Evolutionary conservation across 202 grass and related monocot genomes (phyloP).

Genomic region (Zoysia matrella): DNA sequence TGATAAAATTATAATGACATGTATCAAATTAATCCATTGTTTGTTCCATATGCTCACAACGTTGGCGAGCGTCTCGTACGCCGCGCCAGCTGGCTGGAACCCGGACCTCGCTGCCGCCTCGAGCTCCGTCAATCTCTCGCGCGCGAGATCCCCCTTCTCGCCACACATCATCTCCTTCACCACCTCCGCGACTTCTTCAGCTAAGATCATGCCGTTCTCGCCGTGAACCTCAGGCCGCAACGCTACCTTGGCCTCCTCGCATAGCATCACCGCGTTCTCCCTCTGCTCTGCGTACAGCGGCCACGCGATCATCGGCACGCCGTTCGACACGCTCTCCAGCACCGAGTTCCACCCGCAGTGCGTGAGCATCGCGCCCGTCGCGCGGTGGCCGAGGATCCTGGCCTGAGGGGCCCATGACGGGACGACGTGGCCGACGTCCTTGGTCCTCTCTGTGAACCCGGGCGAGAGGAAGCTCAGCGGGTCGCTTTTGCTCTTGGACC

Average conservation of each 20-base stretch:
- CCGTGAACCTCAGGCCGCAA: background rate
- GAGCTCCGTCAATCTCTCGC: constrained; percentile 33
- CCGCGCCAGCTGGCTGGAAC: background rate
- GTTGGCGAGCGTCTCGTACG: background rate
- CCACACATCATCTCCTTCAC: constrained; percentile 43
- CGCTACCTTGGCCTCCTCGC: constrained; percentile 27
- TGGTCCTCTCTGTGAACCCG: constrained; percentile 49
- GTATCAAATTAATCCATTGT: background rate
- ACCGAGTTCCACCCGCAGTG: constrained; percentile 61
- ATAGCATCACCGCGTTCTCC: constrained; percentile 54
- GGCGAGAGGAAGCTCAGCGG: constrained; percentile 30
- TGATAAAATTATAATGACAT: too few relatives aligned
- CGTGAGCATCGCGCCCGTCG: constrained; percentile 35
- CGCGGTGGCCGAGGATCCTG: constrained; percentile 37
- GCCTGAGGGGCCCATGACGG: constrained; percentile 56
- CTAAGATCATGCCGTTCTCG: background rate
- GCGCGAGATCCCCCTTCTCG: constrained; percentile 24
- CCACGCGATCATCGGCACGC: constrained; percentile 63
- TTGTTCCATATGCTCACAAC: constrained; percentile 27
- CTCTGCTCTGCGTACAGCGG: constrained; percentile 65
- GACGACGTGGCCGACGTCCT: constrained; percentile 31
- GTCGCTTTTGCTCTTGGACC: constrained; percentile 22
- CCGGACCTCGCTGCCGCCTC: background rate
- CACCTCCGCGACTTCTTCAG: constrained; percentile 31
- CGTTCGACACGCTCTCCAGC: constrained; percentile 46